Evolutionary conservation across 805 yeast genomes (phyloP), one percentile per base, ranked within the genome.

Genomic region (Hanseniaspora thailandica): DNA sequence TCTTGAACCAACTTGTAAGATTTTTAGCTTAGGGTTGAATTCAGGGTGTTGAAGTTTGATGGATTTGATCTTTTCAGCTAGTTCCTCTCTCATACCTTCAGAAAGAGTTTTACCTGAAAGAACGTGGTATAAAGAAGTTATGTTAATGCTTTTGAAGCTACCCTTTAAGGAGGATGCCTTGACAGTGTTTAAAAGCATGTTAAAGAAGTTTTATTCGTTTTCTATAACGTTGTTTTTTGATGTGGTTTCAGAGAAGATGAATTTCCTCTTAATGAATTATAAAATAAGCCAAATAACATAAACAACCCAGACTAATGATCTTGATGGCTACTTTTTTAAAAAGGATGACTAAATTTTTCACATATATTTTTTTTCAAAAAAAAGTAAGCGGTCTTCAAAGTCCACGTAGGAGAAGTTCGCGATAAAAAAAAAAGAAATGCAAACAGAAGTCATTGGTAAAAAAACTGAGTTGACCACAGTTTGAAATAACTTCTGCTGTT

Each of bases 1-100:
- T 66, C 90, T 74, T 25, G 71, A 70, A 54, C 94, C 95, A 22
- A 85, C 84, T 69, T 85, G 95, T 58, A 85, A 72, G 58, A 85
- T 84, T 56, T 80, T 72, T 62, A 85, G 71, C 41, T 72, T 74
- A 30, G 95, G 93, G 57, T 71, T 69, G 66, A 84, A 84, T 46
- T 70, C 71, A 15, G 81, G 75, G 58, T 76, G 71, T 33, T 68
- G 64, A 10, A 56, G 8, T 54, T 63, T 62, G 45, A 70, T 63
- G 10, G 58, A 43, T 54, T 63, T 60, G n/a, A 71, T 67, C 49
- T 66, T 69, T 2, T 60, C 61, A 47, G 63, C 66, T 1, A 78
- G 75, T 22, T 73, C 67, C n/a, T 64, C 59, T 60, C 77, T 70
- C 46, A 76, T 69, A 43, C 62, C 59, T 57, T 72, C 69, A 15